phyloP scores from a whole-genome alignment of 345 rosid genomes.

The Barbarea vulgaris region DNA sequence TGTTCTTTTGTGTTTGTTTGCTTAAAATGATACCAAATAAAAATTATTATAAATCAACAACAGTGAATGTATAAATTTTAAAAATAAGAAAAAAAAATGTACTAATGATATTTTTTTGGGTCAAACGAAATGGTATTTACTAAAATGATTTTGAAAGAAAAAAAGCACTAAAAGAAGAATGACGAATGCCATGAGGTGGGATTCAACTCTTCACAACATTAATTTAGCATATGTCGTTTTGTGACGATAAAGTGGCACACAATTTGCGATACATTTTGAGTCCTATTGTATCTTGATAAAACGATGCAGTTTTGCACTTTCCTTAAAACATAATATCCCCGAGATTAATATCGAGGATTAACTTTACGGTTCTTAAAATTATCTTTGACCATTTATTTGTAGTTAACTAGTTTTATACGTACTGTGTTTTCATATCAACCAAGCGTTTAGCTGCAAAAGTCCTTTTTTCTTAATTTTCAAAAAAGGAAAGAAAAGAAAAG shows the following conservation, averaged over 20 bases:
- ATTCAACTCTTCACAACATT: neutral
- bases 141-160: too few species aligned
- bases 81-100: too few species aligned
- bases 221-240: neutral
- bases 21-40: too few species aligned
- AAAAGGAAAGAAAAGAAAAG: too few species aligned
- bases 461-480: too few species aligned
- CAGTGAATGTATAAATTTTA: too few species aligned
- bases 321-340: neutral
- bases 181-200: conserved; percentile 29
- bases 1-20: too few species aligned
- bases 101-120: too few species aligned
- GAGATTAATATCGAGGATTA: neutral
- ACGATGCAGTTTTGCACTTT: neutral
- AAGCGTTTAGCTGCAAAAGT: neutral
- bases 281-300: neutral
- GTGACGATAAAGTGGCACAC: neutral
- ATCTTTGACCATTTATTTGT: neutral
- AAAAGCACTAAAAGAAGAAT: neutral
- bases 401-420: neutral
- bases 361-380: neutral
- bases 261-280: neutral
- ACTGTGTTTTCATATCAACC: conserved; percentile 4
- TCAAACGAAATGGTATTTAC: too few species aligned
- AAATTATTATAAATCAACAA: too few species aligned